Conservation (phyloP, 148 eudicot species). For the Vaccinium myrtillus region DNA sequence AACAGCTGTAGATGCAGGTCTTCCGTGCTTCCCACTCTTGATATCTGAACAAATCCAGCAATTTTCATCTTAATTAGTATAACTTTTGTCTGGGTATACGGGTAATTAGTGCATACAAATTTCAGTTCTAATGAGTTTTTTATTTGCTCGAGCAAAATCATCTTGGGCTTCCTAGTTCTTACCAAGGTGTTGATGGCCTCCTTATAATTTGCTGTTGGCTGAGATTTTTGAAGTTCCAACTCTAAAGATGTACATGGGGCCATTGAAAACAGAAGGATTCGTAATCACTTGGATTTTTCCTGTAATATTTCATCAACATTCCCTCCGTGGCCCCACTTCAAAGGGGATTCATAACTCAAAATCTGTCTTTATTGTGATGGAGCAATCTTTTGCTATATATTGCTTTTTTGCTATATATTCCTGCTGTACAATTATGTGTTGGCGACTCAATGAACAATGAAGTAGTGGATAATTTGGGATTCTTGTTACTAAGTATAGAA, state of each 20-base stretch:
- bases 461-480: not conserved
- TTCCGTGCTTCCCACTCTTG: not conserved
- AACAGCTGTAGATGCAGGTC: not conserved
- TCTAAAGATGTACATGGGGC: not conserved
- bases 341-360: not conserved
- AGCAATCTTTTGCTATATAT: not conserved
- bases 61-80: not conserved
- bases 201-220: not conserved
- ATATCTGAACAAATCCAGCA: not conserved
- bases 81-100: not conserved
- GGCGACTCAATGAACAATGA: not conserved
- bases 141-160: not conserved
- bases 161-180: constrained; percentile 7
- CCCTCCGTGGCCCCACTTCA: not conserved
- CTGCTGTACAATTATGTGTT: not conserved
- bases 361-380: not conserved
- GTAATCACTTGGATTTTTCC: not conserved
- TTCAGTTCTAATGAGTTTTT: not conserved
- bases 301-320: not conserved
- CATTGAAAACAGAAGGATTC: not conserved
- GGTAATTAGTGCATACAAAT: not conserved
- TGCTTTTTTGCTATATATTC: not conserved
- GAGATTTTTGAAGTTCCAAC: not conserved
- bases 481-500: not conserved
- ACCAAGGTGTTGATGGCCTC: not conserved